Base-by-base conservation (phyloP, 1,284 basidiomycete genomes). In the Schizophyllum commune region DNA sequence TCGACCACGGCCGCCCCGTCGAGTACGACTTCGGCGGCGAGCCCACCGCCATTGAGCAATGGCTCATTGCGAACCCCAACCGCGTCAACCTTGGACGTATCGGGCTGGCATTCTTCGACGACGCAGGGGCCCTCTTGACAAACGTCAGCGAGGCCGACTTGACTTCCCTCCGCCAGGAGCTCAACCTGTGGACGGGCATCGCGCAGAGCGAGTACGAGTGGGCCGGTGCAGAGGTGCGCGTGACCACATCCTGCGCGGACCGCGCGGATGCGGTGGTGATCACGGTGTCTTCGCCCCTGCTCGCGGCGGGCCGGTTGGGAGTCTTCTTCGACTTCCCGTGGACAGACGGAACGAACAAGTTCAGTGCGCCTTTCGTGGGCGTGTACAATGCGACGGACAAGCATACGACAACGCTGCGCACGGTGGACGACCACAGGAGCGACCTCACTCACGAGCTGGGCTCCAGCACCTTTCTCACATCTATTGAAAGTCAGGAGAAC, bases 271-370 rank as follows among this genome's bases (percentile, higher is more conserved):
- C 73, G 1, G 65, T 85, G 27, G 79, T 69, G 1, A 67, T 85
- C 27, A 68, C 64, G 9, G 65, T 85, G 56, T 57, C 67, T 0
- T 84, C 83, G 13, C 19, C 71, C 1, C 72, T 83, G 17, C 52
- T 85, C 6, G 19, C 65, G 22, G 62, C 67, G n/a, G 75, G 77
- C 5, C 70, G 70, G 55, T 68, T 84, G 5, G 81, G 78, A 0
- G 20, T 84, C 0, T 84, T 83, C 69, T 64, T 86, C n/a, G 83
- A 86, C 67, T 85, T 83, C 66, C 83, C 83, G 7, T 86, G 83
- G 82, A 81, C 80, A 67, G 83, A 84, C 64, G 84, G 83, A 4
- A 72, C 67, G 52, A 61, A 70, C 20, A 84, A 85, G 66, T 86
- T 85, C 69, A 75, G 76, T 22, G 83, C 80, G 6, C 83, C 83